These are phyloP conservation scores for Asterophora lycoperdoides DNA, from an alignment of 768 basidiomycete species.

Conservation along the genomic window DNA sequence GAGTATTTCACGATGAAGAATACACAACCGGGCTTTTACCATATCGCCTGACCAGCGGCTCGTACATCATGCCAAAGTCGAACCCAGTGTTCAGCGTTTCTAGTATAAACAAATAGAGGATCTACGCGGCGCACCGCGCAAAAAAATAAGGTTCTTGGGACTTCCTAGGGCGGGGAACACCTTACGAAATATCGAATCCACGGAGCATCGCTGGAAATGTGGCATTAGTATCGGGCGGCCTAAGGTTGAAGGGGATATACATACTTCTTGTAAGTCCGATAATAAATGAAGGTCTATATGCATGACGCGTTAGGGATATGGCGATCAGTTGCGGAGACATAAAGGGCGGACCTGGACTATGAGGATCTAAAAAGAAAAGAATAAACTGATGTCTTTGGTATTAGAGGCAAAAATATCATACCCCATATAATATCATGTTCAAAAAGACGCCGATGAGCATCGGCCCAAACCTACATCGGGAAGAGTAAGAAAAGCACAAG, in stretches of 20 bases:
- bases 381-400: not conserved
- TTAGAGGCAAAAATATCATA: not conserved
- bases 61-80: not conserved
- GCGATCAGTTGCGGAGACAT: too few relatives aligned
- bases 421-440: slow-evolving; percentile 21
- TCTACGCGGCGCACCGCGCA: not conserved
- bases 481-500: too few relatives aligned
- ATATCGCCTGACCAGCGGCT: not conserved
- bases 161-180: not conserved
- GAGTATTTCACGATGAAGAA: too few relatives aligned
- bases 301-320: too few relatives aligned
- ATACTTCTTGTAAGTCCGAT: too few relatives aligned
- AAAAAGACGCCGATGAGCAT: slow-evolving; percentile 17
- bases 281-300: too few relatives aligned
- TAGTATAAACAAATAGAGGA: not conserved
- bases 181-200: not conserved
- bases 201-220: not conserved
- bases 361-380: not conserved
- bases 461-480: slow-evolving; percentile 15
- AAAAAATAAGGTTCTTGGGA: not conserved
- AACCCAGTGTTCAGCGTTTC: not conserved
- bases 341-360: not conserved
- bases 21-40: not conserved
- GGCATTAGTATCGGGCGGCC: not conserved
- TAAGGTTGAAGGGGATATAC: too few relatives aligned